These are phyloP conservation scores for Zygosaccharomyces bailii DNA, from an alignment of 805 yeast genomes.

Conservation along the genomic window DNA sequence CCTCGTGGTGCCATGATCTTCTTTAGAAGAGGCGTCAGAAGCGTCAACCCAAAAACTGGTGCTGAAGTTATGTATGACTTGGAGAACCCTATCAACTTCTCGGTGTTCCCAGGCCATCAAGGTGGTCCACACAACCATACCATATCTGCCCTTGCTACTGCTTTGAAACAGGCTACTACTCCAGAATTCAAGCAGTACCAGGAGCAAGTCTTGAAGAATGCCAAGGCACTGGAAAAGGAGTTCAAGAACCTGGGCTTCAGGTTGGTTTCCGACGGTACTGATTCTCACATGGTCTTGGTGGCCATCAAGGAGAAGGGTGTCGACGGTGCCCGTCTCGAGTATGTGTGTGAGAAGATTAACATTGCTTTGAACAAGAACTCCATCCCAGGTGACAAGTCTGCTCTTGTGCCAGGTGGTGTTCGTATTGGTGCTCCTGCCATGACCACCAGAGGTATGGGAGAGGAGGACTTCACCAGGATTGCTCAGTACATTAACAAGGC, in stretches of 20 bases:
- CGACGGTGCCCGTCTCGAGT: slow-evolving; percentile 96
- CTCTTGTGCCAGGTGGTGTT: slow-evolving; percentile 94
- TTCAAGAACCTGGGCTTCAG: slow-evolving; percentile 71
- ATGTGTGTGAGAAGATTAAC: slow-evolving; percentile 89
- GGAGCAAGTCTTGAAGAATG: slow-evolving; percentile 81
- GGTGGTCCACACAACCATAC: slow-evolving; percentile 99
- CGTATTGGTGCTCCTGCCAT: slow-evolving; percentile 98
- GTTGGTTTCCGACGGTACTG: slow-evolving; percentile 92
- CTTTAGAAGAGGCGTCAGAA: slow-evolving; percentile 93
- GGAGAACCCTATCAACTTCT: slow-evolving; percentile 93
- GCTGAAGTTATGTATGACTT: slow-evolving; percentile 87
- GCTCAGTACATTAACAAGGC: slow-evolving; percentile 79
- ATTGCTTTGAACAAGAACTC: slow-evolving; percentile 97
- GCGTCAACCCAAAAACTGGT: slow-evolving; percentile 82
- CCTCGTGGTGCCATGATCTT: slow-evolving; percentile 99
- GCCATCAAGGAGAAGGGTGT: slow-evolving; percentile 83
- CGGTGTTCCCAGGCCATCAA: slow-evolving; percentile 99
- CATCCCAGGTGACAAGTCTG: slow-evolving; percentile 96
- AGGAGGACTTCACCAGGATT: slow-evolving; percentile 76
- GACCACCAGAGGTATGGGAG: slow-evolving; percentile 95
- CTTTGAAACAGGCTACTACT: slow-evolving; percentile 86
- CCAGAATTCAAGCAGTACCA: slow-evolving; percentile 93
- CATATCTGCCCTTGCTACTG: slow-evolving; percentile 94
- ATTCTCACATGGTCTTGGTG: slow-evolving; percentile 92
- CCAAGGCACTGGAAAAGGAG: slow-evolving; percentile 73